Evolutionary conservation across 176 grass and related monocot genomes (phyloP), one percentile per base, ranked within the genome.

Genomic region (Oryza officinalis): DNA sequence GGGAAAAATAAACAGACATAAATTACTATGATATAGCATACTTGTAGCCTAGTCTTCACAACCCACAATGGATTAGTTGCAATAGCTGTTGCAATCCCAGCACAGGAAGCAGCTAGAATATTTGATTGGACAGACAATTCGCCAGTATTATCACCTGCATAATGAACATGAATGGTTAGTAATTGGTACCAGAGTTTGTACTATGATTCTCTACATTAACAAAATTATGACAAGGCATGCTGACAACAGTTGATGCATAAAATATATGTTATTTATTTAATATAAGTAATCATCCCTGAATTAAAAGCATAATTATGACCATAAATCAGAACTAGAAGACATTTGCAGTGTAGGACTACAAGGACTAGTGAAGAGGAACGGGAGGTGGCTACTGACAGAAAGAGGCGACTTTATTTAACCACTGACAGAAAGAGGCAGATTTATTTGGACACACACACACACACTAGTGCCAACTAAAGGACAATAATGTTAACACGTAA

Each of bases 41-140:
- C 94, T 81, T 97, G 92, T 67, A 97, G 80, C 86, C 94, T 90
- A 76, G 90, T 97, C 88, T 97, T 97, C 71, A 97, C 90, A 68
- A 97, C 94, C 94, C 92, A 97, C 57, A 97, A 82, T 59, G 94
- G 94, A 88, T 97, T 97, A 80, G 92, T 97, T 50, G 79, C 33
- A 80, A 81, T 75, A 80, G 92, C 85, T 82, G 94, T 94, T 90
- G 94, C 81, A 87, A 89, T 84, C 68, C 94, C 94, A 77, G 94
- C 90, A 74, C 90, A 93, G 30, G 87, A 85, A 57, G 94, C 94
- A 88, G 94, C 90, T 14, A 97, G 40, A 71, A 94, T 65, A 87
- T 97, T 94, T 79, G 86, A 80, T 72, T 89, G 69, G 25, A 94
- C 44, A 31, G 94, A 94, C 30, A 92, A 78, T 67, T 90, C 81